phyloP scores from a whole-genome alignment of 495 filamentous ascomycete species.

The Neurospora sublineolata region DNA sequence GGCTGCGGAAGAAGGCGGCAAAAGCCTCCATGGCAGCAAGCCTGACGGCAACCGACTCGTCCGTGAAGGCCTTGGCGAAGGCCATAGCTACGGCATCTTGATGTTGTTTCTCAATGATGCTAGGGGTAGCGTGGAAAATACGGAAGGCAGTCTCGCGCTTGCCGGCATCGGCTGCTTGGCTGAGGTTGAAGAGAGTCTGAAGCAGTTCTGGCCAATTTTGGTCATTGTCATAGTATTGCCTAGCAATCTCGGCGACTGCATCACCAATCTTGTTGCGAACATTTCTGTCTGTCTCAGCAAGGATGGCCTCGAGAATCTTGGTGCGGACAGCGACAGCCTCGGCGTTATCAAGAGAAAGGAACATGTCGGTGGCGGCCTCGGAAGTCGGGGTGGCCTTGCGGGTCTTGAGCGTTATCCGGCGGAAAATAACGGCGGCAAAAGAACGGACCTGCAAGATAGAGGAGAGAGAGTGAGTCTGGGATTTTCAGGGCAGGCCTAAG shows the following conservation, averaged over 20 bases:
- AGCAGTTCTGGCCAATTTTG: conserved; percentile 88
- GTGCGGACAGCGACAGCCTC: conserved; percentile 66
- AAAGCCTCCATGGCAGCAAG: conserved; percentile 95
- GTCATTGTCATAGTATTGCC: conserved; percentile 84
- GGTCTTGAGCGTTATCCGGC: conserved; percentile 79
- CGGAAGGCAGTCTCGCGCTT: conserved; percentile 85
- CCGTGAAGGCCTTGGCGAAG: conserved; percentile 85
- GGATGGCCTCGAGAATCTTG: conserved; percentile 67
- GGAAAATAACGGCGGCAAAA: conserved; percentile 89
- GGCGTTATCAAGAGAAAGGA: conserved; percentile 58
- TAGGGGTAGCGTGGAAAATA: conserved; percentile 89
- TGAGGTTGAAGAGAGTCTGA: conserved; percentile 71
- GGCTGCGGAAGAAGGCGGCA: conserved; percentile 83
- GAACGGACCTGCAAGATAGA: conserved; percentile 54
- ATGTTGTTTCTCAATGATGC: conserved; percentile 92
- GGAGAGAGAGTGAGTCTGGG: not conserved
- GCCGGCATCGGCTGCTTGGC: conserved; percentile 66
- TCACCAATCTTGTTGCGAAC: conserved; percentile 94
- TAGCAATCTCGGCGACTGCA: conserved; percentile 85
- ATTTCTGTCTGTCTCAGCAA: conserved; percentile 52
- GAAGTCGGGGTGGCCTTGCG: conserved; percentile 56
- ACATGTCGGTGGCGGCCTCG: conserved; percentile 66
- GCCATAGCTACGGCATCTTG: conserved; percentile 72
- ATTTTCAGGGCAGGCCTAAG: not conserved
- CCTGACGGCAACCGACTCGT: conserved; percentile 68